phyloP scores from a whole-genome alignment of 441 rosid genomes.

The Populus hybrid region DNA sequence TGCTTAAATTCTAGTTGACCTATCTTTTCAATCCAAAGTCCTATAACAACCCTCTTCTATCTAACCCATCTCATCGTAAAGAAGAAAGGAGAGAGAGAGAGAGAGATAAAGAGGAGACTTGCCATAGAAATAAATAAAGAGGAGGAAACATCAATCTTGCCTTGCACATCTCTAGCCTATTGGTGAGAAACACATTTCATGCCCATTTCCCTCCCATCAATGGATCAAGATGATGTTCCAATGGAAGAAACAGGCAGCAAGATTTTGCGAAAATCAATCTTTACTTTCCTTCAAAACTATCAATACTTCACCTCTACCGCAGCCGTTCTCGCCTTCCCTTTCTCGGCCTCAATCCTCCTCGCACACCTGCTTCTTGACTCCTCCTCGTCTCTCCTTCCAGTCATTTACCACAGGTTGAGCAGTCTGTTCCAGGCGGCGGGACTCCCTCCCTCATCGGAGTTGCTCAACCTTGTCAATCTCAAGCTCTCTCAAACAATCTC shows the following conservation, averaged over 20 bases:
- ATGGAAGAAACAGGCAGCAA: constrained; percentile 48
- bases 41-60: constrained; percentile 13
- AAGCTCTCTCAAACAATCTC: constrained; percentile 68
- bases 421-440: constrained; percentile 60
- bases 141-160: constrained; percentile 6
- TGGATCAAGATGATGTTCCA: constrained; percentile 18
- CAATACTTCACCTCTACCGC: constrained; percentile 52
- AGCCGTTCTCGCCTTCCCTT: constrained; percentile 55
- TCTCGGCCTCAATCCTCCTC: constrained; percentile 52
- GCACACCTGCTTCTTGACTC: constrained; percentile 44
- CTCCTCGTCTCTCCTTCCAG: constrained; percentile 33
- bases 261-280: constrained; percentile 67
- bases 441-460: constrained; percentile 55
- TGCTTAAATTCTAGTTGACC: constrained; percentile 42
- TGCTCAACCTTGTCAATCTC: constrained; percentile 54
- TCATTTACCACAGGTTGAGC: constrained; percentile 35
- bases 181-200: constrained; percentile 21
- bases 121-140: not conserved
- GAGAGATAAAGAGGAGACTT: too few relatives aligned
- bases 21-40: constrained; percentile 28
- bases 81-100: not conserved
- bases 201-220: constrained; percentile 6
- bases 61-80: constrained; percentile 17
- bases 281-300: constrained; percentile 59
- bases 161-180: constrained; percentile 10